Evolutionary conservation across 1,139 yeast species (phyloP).

Genomic region (Diutina ranongensis): DNA sequence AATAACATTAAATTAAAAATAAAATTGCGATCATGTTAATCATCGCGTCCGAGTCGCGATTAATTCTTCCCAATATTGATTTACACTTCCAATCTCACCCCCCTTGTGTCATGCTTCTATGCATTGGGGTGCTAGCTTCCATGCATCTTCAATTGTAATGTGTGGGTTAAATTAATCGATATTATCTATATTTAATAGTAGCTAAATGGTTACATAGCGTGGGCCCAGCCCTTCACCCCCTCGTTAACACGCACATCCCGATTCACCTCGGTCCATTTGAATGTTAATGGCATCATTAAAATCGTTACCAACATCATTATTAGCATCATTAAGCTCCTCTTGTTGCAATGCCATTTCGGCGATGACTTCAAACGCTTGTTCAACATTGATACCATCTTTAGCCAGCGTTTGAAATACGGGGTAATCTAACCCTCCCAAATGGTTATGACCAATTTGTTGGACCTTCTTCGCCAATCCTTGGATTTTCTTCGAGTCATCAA

Average conservation of each 20-base stretch:
- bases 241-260: slow-evolving; percentile 72
- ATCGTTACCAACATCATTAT: slow-evolving; percentile 62
- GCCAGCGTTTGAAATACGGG: slow-evolving; percentile 95
- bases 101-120: too few species aligned
- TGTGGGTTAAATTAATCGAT: too few species aligned
- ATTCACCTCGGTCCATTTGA: slow-evolving; percentile 70
- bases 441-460: slow-evolving; percentile 66
- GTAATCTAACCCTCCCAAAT: slow-evolving; percentile 64
- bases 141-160: too few species aligned
- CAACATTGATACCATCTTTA: slow-evolving; percentile 88
- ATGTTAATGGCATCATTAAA: slow-evolving; percentile 94
- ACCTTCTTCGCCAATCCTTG: slow-evolving; percentile 73
- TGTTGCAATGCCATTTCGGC: slow-evolving; percentile 91
- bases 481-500: slow-evolving; percentile 80
- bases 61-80: too few species aligned
- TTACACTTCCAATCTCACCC: too few species aligned
- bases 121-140: too few species aligned
- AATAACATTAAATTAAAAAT: too few species aligned
- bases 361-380: slow-evolving; percentile 89
- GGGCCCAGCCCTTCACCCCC: background rate
- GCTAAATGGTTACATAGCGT: background rate
- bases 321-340: slow-evolving; percentile 80
- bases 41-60: too few species aligned
- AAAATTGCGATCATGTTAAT: too few species aligned
- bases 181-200: too few species aligned